phyloP scores from a whole-genome alignment of 306 rosid species.

The Ochetophila trinervis region DNA sequence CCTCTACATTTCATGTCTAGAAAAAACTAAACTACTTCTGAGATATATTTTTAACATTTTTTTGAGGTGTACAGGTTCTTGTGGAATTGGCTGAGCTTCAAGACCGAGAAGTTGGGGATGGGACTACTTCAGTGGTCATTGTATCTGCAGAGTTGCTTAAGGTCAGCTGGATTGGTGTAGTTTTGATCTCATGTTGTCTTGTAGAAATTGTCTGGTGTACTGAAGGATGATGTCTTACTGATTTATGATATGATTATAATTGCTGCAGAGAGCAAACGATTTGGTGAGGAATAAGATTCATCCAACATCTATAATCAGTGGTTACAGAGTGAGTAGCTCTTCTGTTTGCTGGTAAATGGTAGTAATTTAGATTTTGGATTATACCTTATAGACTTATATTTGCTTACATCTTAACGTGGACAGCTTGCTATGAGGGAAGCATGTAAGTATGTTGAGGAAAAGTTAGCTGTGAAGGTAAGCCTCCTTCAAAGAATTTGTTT shows the following conservation, averaged over 20 bases:
- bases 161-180: constrained; percentile 31
- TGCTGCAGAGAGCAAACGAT: constrained; percentile 84
- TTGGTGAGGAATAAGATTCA: constrained; percentile 94
- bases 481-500: neutral
- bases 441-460: constrained; percentile 85
- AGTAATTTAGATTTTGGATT: too few relatives aligned
- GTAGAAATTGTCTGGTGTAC: constrained; percentile 4
- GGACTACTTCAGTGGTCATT: constrained; percentile 93
- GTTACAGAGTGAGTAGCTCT: constrained; percentile 62
- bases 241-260: neutral
- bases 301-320: constrained; percentile 96
- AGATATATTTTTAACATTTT: neutral
- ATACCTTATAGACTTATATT: neutral
- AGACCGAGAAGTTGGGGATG: constrained; percentile 96
- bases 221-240: constrained; percentile 14
- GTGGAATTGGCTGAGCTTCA: constrained; percentile 97
- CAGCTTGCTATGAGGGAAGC: constrained; percentile 99
- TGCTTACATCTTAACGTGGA: constrained; percentile 10
- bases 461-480: constrained; percentile 71
- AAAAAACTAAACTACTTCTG: neutral
- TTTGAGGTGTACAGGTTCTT: constrained; percentile 53
- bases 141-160: constrained; percentile 93
- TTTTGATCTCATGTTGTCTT: neutral
- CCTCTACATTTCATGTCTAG: neutral
- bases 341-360: neutral